Conservation (phyloP, 192 early-diverging fungal species). For the Mortierella claussenii region DNA sequence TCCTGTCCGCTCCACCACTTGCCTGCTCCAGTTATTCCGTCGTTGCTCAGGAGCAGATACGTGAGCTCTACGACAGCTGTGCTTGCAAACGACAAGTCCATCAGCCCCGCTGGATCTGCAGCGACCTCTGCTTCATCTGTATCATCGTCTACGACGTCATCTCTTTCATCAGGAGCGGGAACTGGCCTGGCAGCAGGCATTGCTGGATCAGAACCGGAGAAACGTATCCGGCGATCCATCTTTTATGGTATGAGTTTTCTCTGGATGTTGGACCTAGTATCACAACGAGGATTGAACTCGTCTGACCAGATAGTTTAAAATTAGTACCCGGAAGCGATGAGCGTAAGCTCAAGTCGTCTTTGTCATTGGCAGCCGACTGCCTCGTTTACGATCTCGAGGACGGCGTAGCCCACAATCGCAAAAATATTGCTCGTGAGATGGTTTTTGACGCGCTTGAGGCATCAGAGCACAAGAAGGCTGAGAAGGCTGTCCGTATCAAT, state of each 20-base stretch:
- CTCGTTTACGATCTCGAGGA: constrained; percentile 95
- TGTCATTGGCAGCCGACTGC: constrained; percentile 76
- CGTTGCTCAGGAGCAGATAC: constrained; percentile 13
- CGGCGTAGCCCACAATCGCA: constrained; percentile 84
- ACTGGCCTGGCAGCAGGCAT: not conserved
- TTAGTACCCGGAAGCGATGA: constrained; percentile 88
- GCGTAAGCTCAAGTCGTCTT: constrained; percentile 85
- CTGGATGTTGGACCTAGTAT: too few relatives aligned
- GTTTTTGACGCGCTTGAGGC: constrained; percentile 78
- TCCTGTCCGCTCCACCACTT: too few relatives aligned
- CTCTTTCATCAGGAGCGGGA: constrained; percentile 1
- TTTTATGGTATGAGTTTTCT: constrained; percentile 44
- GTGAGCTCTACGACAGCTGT: constrained; percentile 7
- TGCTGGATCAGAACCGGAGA: constrained; percentile 24
- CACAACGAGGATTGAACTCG: too few relatives aligned
- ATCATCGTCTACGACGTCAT: not conserved
- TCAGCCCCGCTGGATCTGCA: not conserved
- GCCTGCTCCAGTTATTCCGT: too few relatives aligned
- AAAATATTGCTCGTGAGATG: constrained; percentile 78
- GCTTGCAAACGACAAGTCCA: constrained; percentile 11
- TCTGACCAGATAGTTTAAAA: too few relatives aligned
- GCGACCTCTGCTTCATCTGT: constrained; percentile 9
- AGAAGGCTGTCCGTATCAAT: constrained; percentile 94
- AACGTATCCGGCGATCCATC: constrained; percentile 49
- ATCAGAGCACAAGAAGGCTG: constrained; percentile 72